These are phyloP conservation scores for Ustilago hordei DNA, from an alignment of 1,284 basidiomycete species.

Conservation along the genomic window DNA sequence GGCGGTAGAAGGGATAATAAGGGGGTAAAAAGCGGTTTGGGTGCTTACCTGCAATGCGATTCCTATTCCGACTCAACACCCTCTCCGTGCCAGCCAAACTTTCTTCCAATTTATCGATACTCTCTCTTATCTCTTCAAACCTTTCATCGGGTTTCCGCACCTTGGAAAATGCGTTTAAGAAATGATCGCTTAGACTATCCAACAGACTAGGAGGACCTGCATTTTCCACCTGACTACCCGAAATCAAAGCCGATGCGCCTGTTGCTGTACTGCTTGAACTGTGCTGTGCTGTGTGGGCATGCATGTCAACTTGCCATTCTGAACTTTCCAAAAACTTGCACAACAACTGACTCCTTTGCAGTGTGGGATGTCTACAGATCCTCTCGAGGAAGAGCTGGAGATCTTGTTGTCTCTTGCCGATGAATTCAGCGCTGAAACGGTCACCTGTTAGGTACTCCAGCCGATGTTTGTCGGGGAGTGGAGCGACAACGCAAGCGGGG, in stretches of 20 bases:
- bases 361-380: constrained; percentile 88
- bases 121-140: constrained; percentile 89
- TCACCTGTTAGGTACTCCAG: constrained; percentile 94
- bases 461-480: constrained; percentile 95
- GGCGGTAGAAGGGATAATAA: not conserved
- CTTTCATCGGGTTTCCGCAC: constrained; percentile 96
- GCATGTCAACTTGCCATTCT: constrained; percentile 80
- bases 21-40: not conserved
- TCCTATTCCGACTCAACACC: constrained; percentile 55
- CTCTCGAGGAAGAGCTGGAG: constrained; percentile 93
- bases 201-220: constrained; percentile 52
- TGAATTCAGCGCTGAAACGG: constrained; percentile 94
- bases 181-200: constrained; percentile 93
- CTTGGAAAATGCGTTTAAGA: constrained; percentile 92
- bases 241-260: constrained; percentile 21
- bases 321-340: constrained; percentile 93
- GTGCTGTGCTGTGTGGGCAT: constrained; percentile 59
- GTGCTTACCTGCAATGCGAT: constrained; percentile 78
- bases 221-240: constrained; percentile 38
- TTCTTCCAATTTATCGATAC: constrained; percentile 94
- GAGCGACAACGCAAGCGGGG: constrained; percentile 94
- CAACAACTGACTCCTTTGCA: constrained; percentile 90
- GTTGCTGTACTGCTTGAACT: constrained; percentile 15
- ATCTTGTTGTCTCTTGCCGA: constrained; percentile 88
- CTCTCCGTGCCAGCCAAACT: constrained; percentile 81